Evolutionary conservation across 2,329 filamentous ascomycete species (phyloP).

Genomic region (Ophiostoma novo-ulmi): DNA sequence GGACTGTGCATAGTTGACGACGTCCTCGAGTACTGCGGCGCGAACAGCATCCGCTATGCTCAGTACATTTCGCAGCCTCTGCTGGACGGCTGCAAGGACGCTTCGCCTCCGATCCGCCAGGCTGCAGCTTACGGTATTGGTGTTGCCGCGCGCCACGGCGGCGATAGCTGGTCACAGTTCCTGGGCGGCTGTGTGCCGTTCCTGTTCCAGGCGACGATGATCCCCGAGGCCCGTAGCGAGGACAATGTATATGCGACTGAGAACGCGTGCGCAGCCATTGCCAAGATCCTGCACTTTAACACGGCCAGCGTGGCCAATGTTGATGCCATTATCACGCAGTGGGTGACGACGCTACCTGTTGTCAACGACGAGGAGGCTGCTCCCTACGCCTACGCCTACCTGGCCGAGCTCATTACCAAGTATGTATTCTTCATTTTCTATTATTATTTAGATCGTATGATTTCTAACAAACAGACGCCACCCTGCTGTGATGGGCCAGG

Average conservation of each 20-base stretch:
- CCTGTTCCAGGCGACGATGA: constrained; percentile 77
- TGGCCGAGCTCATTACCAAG: constrained; percentile 89
- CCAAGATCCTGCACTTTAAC: constrained; percentile 94
- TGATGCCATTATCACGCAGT: constrained; percentile 72
- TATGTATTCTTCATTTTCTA: constrained; percentile 51
- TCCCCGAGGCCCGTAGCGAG: constrained; percentile 76
- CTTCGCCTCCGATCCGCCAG: constrained; percentile 80
- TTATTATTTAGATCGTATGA: no score
- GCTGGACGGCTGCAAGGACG: constrained; percentile 77
- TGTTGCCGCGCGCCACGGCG: constrained; percentile 89
- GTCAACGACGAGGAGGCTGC: constrained; percentile 96
- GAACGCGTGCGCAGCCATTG: constrained; percentile 93
- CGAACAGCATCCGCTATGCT: constrained; percentile 80
- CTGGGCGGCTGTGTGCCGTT: constrained; percentile 71
- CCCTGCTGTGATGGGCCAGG: constrained; percentile 69
- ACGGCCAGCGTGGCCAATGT: constrained; percentile 67
- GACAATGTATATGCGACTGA: constrained; percentile 97
- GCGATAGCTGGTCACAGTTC: constrained; percentile 81
- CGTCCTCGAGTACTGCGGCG: constrained; percentile 92
- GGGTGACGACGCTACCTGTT: constrained; percentile 87
- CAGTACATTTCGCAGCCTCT: constrained; percentile 83
- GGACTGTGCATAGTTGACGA: constrained; percentile 99
- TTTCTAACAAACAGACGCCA: constrained; percentile 66
- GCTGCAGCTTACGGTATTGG: constrained; percentile 94
- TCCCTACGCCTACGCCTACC: constrained; percentile 89